phyloP scores from a whole-genome alignment of 768 basidiomycete genomes.

The Serendipita sp. region DNA sequence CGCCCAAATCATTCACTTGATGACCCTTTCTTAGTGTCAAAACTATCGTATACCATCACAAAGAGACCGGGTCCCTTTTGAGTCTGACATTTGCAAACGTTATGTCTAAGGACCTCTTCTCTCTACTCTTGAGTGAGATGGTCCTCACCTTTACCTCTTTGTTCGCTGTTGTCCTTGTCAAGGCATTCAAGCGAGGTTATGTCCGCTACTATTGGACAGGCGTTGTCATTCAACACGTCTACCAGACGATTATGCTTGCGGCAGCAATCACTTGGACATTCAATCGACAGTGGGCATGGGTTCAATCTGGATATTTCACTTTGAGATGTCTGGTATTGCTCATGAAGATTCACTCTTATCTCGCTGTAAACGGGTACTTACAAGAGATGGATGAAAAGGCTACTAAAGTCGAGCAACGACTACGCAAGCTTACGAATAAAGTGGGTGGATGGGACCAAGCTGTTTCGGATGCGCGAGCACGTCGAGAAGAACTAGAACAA shows the following conservation, averaged over 20 bases:
- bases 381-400: conserved; percentile 36
- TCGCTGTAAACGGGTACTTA: conserved; percentile 74
- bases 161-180: conserved; percentile 71
- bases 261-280: conserved; percentile 80
- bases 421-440: conserved; percentile 31
- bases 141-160: conserved; percentile 60
- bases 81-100: conserved; percentile 68
- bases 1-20: neutral
- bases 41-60: conserved; percentile 45
- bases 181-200: conserved; percentile 60
- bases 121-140: conserved; percentile 69
- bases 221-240: conserved; percentile 57
- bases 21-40: conserved; percentile 59
- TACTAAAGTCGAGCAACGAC: conserved; percentile 25
- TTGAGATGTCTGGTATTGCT: conserved; percentile 75
- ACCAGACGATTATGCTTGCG: conserved; percentile 60
- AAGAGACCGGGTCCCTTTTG: conserved; percentile 61
- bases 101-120: conserved; percentile 73
- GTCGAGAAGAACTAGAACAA: conserved; percentile 24
- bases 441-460: conserved; percentile 58
- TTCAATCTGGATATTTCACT: conserved; percentile 82
- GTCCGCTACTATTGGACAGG: conserved; percentile 69
- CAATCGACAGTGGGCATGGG: conserved; percentile 92
- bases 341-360: conserved; percentile 96
- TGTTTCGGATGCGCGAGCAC: conserved; percentile 30